Evolutionary conservation across 2,329 filamentous ascomycete species (phyloP), one percentile per base, ranked within the genome.

Genomic region (Fonsecaea multimorphosa): DNA sequence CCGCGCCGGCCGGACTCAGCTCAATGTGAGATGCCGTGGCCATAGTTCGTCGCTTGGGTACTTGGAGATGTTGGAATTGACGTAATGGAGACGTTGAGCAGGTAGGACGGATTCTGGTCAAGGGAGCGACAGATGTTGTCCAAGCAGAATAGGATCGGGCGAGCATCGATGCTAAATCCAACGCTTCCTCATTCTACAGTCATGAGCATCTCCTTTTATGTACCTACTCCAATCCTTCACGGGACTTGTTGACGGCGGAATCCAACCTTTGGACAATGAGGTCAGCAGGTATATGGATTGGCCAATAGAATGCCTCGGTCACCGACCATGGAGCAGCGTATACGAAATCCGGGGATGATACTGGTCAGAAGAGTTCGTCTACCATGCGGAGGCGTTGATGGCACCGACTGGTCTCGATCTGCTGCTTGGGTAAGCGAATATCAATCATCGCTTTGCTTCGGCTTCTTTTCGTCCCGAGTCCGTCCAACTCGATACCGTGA

Each of bases 21-120:
- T 83, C 75, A 32, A 86, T 75, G 14, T 75, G 77, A 12, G 76
- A 79, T 62, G 82, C 78, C 6, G 82, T 83, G 2, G 83, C 82
- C 82, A 84, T 85, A 31, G 38, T 70, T 44, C 62, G 61, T 31
- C 51, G 54, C n/a, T 16, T 19, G 32, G 32, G 31, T 24, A 52
- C 2, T 55, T 7, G 29, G 8, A 38, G 22, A 19, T 31, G 34
- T 31, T 61, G 66, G 29, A 56, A 51, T 53, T 36, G 46, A 51
- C 34, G 54, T 19, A 58, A 32, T 32, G 31, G 16, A 44, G 24
- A 55, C 22, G 55, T 29, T 14, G 49, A 36, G 32, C 24, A 49
- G 31, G 31, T 12, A 16, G 34, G 16, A 29, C 40, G 40, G 44
- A 52, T 14, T n/a, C 44, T 67, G 14, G 34, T 19, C 2, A 63